phyloP scores from a whole-genome alignment of 495 filamentous ascomycete genomes.

The Annulohypoxylon nitens region DNA sequence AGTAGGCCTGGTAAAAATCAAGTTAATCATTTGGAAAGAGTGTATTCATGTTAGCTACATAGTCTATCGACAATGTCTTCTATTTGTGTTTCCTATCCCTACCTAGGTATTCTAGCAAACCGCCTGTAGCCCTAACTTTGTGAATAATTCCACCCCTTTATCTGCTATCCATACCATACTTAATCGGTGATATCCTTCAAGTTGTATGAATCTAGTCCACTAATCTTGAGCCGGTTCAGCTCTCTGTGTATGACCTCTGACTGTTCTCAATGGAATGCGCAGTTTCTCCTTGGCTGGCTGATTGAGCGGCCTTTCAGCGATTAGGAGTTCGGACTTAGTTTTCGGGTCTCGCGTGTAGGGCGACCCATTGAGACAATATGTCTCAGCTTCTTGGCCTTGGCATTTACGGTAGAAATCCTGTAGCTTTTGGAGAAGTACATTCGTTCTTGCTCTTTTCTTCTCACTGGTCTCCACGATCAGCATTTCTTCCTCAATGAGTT shows the following conservation, averaged over 20 bases:
- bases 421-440: not conserved
- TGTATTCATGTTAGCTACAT: not conserved
- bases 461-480: slow-evolving; percentile 13
- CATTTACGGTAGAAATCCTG: not conserved
- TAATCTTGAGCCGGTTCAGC: slow-evolving; percentile 4
- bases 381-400: not conserved
- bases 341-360: not conserved
- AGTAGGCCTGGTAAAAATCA: not conserved
- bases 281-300: not conserved
- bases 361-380: slow-evolving; percentile 9
- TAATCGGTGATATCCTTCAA: too few relatives aligned
- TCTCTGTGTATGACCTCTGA: not conserved
- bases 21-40: not conserved
- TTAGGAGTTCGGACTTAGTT: not conserved
- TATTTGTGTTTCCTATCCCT: too few relatives aligned
- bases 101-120: too few relatives aligned
- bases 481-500: slow-evolving; percentile 16
- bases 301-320: slow-evolving; percentile 10
- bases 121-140: too few relatives aligned
- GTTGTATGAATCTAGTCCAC: not conserved
- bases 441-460: slow-evolving; percentile 13
- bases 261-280: not conserved
- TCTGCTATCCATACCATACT: too few relatives aligned
- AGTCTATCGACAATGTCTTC: not conserved
- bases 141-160: too few relatives aligned